Percentiles rank a stretch among this genome's conserved stretches.
These are phyloP conservation scores for Vigna angularis DNA, from an alignment of 306 rosid species.

Conservation along the genomic window DNA sequence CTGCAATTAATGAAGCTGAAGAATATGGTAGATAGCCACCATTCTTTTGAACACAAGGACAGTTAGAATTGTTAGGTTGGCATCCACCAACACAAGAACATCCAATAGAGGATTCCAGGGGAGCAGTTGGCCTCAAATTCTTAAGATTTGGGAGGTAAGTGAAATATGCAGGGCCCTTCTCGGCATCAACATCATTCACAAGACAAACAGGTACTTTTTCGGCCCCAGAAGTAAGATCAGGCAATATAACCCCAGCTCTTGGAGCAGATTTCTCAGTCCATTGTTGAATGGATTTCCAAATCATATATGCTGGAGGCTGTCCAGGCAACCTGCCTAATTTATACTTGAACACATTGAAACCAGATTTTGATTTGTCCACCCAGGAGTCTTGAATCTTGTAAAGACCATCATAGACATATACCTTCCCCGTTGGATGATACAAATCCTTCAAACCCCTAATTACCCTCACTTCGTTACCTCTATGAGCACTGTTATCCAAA, in stretches of 20 bases:
- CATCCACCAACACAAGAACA: constrained; percentile 86
- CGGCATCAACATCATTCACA: constrained; percentile 87
- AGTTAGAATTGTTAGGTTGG: constrained; percentile 58
- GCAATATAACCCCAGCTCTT: constrained; percentile 79
- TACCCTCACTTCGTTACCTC: constrained; percentile 84
- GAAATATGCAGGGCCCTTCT: constrained; percentile 96
- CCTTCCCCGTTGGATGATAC: constrained; percentile 67
- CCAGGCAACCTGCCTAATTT: constrained; percentile 69
- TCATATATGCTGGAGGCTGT: constrained; percentile 70
- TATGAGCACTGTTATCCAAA: constrained; percentile 77
- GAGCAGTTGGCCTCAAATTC: constrained; percentile 60
- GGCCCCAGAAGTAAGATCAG: constrained; percentile 90
- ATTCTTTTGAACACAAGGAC: constrained; percentile 80
- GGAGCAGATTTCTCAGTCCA: constrained; percentile 71
- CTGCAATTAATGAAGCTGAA: constrained; percentile 62
- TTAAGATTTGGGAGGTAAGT: constrained; percentile 69
- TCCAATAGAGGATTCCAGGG: constrained; percentile 61
- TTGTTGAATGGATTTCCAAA: constrained; percentile 79
- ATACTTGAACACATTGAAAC: constrained; percentile 83
- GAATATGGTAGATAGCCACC: constrained; percentile 72
- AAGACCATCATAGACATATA: constrained; percentile 92
- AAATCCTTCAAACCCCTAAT: constrained; percentile 75
- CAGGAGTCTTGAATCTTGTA: constrained; percentile 85
- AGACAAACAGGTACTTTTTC: constrained; percentile 90
- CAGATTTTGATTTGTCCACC: constrained; percentile 84